Conservation (phyloP, 148 eudicot genomes). For the Oxyria digyna region DNA sequence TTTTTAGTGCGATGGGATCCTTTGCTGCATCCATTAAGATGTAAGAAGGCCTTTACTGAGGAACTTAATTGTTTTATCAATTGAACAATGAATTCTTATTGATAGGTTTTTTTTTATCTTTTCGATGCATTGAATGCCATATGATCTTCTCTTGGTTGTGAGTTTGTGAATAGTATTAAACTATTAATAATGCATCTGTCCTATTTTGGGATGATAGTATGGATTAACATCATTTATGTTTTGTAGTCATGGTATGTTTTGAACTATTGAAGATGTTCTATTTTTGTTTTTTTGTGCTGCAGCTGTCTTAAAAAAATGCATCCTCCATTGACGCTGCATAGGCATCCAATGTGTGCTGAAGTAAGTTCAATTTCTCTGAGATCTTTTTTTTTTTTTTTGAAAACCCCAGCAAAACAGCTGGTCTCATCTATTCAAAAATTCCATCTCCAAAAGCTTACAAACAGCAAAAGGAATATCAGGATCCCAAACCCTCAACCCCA, state of each 20-base stretch:
- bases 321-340: conserved; percentile 74
- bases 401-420: too few relatives aligned
- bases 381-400: too few relatives aligned
- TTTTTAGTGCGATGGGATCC: too few relatives aligned
- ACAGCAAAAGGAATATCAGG: too few relatives aligned
- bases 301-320: conserved; percentile 35
- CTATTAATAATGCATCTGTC: neutral
- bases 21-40: neutral
- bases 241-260: neutral
- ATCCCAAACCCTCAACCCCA: too few relatives aligned
- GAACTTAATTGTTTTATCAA: neutral
- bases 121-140: neutral
- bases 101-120: neutral
- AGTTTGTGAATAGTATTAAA: neutral
- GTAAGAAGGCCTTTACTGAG: neutral
- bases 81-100: neutral
- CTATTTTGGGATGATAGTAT: neutral
- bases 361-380: conserved; percentile 33
- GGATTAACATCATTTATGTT: neutral
- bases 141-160: neutral
- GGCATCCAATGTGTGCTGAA: conserved; percentile 89
- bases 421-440: too few relatives aligned
- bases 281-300: neutral
- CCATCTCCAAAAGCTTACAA: too few relatives aligned
- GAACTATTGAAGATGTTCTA: neutral